Evolutionary conservation across 345 rosid genomes (phyloP).

Genomic region (Melaleuca alternifolia): DNA sequence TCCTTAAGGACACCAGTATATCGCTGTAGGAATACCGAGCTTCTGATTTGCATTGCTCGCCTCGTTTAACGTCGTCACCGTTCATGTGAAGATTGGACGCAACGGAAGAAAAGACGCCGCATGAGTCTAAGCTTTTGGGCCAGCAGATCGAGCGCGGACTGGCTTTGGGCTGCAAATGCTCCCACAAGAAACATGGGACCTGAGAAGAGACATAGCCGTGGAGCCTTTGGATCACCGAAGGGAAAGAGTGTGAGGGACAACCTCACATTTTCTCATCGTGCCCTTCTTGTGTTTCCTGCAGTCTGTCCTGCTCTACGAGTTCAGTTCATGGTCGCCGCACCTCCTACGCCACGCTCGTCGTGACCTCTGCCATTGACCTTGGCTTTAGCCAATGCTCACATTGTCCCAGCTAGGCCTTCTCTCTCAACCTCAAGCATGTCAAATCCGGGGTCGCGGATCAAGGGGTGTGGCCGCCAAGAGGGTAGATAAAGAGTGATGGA

Average conservation of each 20-base stretch:
- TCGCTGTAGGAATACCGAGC: not conserved
- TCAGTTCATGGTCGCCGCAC: not conserved
- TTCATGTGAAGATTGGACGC: not conserved
- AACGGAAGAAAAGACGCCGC: not conserved
- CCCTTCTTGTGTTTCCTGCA: not conserved
- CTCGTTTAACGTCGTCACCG: not conserved
- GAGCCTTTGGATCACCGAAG: not conserved
- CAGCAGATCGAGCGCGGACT: not conserved
- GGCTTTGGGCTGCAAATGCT: not conserved
- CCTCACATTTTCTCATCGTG: not conserved
- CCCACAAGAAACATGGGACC: not conserved
- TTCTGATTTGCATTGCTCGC: not conserved
- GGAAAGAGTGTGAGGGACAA: not conserved
- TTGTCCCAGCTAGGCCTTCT: not conserved
- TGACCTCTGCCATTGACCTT: too few relatives aligned
- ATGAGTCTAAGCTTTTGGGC: not conserved
- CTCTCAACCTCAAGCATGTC: not conserved
- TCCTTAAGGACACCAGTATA: not conserved
- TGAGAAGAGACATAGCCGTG: not conserved
- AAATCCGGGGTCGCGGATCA: not conserved
- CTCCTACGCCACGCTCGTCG: not conserved
- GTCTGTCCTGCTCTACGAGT: not conserved
- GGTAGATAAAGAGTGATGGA: not conserved
- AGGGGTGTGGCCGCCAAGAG: accelerated
- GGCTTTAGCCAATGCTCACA: not conserved